Percentiles rank a stretch among this genome's conserved stretches.
phyloP scores from a whole-genome alignment of 2,329 filamentous ascomycete genomes.

The Calcarisporium arbuscula region DNA sequence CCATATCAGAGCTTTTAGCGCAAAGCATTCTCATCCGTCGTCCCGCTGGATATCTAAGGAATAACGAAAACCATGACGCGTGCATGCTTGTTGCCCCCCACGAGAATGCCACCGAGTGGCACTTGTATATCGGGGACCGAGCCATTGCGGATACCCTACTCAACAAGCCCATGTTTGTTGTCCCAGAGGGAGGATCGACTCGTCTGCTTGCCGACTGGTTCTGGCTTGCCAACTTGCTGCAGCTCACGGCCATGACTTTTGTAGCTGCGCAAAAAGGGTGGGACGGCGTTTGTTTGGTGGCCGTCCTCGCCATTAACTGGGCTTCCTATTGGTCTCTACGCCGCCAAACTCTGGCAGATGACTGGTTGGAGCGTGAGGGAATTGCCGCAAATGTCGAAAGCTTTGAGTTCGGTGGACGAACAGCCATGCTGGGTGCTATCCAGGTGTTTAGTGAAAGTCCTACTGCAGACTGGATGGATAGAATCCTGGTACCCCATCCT shows the following conservation, averaged over 20 bases:
- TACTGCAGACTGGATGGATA: not conserved
- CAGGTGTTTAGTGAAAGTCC: not conserved
- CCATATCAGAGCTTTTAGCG: conserved; percentile 14
- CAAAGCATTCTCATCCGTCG: conserved; percentile 8
- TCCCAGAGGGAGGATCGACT: conserved; percentile 4
- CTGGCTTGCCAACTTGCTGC: conserved; percentile 14
- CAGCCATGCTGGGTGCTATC: conserved; percentile 1
- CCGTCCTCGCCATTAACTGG: not conserved
- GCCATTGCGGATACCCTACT: conserved; percentile 18
- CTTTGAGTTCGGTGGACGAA: conserved; percentile 1
- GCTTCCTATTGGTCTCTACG: not conserved
- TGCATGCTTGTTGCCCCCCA: conserved; percentile 20
- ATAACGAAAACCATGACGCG: conserved; percentile 18
- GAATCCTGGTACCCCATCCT: conserved; percentile 1
- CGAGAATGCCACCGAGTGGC: conserved; percentile 19
- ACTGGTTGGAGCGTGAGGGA: conserved; percentile 1
- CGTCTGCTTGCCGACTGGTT: conserved; percentile 14
- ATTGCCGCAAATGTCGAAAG: not conserved
- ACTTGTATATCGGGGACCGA: conserved; percentile 19
- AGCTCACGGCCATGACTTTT: conserved; percentile 18
- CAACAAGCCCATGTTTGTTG: conserved; percentile 22
- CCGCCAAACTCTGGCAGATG: not conserved
- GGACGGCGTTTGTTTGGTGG: conserved; percentile 3
- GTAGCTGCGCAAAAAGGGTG: conserved; percentile 4
- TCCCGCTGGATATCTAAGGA: conserved; percentile 15